phyloP scores from a whole-genome alignment of 352 stramenopile species.

The Globisporangium takayamanum region DNA sequence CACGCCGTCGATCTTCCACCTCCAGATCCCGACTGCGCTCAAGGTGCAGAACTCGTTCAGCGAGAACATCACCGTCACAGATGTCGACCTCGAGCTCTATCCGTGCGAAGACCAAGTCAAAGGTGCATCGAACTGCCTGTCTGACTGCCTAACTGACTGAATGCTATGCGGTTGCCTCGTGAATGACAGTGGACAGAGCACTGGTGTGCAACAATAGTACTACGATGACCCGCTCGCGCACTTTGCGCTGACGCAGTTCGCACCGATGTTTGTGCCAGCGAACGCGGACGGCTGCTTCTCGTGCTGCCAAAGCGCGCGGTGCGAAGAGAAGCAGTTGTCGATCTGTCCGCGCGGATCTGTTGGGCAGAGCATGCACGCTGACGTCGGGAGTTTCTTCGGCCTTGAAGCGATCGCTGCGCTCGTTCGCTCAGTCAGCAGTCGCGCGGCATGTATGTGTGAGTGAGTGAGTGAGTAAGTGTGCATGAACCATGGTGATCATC shows the following conservation, averaged over 20 bases:
- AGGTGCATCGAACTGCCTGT: slow-evolving; percentile 20
- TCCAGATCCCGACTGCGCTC: slow-evolving; percentile 64
- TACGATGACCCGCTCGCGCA: slow-evolving; percentile 52
- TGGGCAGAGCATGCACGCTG: slow-evolving; percentile 61
- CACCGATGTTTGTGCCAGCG: slow-evolving; percentile 69
- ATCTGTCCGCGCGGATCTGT: slow-evolving; percentile 51
- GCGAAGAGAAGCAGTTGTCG: slow-evolving; percentile 30
- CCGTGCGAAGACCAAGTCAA: slow-evolving; percentile 60
- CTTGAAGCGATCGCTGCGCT: slow-evolving; percentile 71
- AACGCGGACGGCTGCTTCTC: slow-evolving; percentile 62
- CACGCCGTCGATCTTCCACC: slow-evolving; percentile 62
- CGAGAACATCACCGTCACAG: slow-evolving; percentile 65
- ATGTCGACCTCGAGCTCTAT: slow-evolving; percentile 64
- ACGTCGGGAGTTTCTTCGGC: slow-evolving; percentile 61
- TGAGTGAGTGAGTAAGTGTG: not conserved
- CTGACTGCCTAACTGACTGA: not conserved
- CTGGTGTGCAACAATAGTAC: slow-evolving; percentile 64
- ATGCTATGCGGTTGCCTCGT: not conserved
- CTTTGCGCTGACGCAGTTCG: slow-evolving; percentile 55
- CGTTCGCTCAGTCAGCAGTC: slow-evolving; percentile 26
- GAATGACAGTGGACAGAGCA: slow-evolving; percentile 23
- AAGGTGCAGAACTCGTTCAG: slow-evolving; percentile 78
- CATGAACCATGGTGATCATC: not conserved
- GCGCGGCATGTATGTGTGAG: too few species aligned
- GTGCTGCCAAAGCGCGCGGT: slow-evolving; percentile 63